Percentiles rank a stretch among this genome's conserved stretches.
Evolutionary conservation across 2,329 filamentous ascomycete genomes (phyloP).

Genomic region (Hypoxylon sp.): DNA sequence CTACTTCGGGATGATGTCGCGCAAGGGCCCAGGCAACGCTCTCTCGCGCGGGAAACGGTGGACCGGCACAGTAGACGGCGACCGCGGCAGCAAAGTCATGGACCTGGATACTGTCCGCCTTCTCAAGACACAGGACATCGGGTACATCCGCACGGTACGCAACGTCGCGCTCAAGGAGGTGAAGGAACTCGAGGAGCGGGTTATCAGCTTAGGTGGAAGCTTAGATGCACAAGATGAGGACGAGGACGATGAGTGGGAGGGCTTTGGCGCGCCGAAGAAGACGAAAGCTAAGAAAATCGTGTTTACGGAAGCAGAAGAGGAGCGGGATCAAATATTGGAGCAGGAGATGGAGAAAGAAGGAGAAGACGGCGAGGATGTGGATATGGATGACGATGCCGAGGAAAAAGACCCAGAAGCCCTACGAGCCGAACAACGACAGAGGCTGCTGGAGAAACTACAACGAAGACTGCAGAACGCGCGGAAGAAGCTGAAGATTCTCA

Average conservation of each 20-base stretch:
- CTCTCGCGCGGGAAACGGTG: conserved; percentile 66
- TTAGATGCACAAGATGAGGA: conserved; percentile 49
- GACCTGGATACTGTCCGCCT: conserved; percentile 71
- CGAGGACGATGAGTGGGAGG: conserved; percentile 51
- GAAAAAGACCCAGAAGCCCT: conserved; percentile 55
- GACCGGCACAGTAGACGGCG: conserved; percentile 69
- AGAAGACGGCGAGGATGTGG: conserved; percentile 34
- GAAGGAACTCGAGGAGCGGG: conserved; percentile 66
- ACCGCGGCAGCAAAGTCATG: conserved; percentile 70
- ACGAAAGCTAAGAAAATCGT: conserved; percentile 64
- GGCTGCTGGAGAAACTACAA: conserved; percentile 61
- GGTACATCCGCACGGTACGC: conserved; percentile 74
- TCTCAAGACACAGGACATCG: conserved; percentile 78
- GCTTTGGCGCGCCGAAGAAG: conserved; percentile 42
- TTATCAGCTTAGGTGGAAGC: conserved; percentile 61
- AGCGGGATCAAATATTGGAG: conserved; percentile 53
- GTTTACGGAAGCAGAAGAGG: conserved; percentile 62
- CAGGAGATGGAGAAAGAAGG: conserved; percentile 40
- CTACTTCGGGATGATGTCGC: conserved; percentile 78
- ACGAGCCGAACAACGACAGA: conserved; percentile 59
- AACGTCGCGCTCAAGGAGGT: conserved; percentile 73
- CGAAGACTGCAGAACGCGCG: conserved; percentile 65
- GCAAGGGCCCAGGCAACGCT: conserved; percentile 67
- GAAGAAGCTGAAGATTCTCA: conserved; percentile 68
- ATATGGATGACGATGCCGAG: conserved; percentile 54